Evolutionary conservation across 192 early-diverging fungal genomes (phyloP).

Genomic region (Umbelopsis sp.): DNA sequence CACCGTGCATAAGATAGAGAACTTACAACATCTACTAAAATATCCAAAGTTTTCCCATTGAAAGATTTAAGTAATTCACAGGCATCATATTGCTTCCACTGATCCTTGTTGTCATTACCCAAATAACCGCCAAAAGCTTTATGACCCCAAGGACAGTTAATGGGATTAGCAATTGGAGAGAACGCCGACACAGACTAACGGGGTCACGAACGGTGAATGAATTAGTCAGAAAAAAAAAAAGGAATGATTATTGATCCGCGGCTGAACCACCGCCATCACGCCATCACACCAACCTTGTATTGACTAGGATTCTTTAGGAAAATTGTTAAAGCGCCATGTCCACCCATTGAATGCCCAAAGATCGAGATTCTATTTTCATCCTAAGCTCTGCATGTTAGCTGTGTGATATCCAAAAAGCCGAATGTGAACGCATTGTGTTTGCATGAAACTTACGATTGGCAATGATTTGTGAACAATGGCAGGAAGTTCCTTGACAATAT

Average conservation of each 20-base stretch:
- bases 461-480: constrained; percentile 56
- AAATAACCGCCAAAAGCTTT: constrained; percentile 82
- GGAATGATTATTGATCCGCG: background rate
- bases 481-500: constrained; percentile 75
- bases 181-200: constrained; percentile 71
- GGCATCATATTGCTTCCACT: constrained; percentile 78
- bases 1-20: background rate
- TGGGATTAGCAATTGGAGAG: constrained; percentile 80
- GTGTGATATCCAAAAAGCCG: background rate
- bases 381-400: constrained; percentile 18
- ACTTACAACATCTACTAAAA: constrained; percentile 49
- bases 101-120: constrained; percentile 50
- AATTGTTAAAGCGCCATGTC: constrained; percentile 84
- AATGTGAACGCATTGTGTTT: background rate
- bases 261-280: background rate
- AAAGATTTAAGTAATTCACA: constrained; percentile 64
- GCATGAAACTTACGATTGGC: constrained; percentile 55
- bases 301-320: constrained; percentile 71
- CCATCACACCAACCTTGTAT: constrained; percentile 51
- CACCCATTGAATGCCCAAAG: constrained; percentile 82
- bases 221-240: background rate
- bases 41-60: constrained; percentile 32
- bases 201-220: background rate
- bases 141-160: constrained; percentile 73
- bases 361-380: constrained; percentile 62